These are phyloP conservation scores for Vanilla planifolia DNA, from an alignment of 106 monocot genomes.

Conservation along the genomic window DNA sequence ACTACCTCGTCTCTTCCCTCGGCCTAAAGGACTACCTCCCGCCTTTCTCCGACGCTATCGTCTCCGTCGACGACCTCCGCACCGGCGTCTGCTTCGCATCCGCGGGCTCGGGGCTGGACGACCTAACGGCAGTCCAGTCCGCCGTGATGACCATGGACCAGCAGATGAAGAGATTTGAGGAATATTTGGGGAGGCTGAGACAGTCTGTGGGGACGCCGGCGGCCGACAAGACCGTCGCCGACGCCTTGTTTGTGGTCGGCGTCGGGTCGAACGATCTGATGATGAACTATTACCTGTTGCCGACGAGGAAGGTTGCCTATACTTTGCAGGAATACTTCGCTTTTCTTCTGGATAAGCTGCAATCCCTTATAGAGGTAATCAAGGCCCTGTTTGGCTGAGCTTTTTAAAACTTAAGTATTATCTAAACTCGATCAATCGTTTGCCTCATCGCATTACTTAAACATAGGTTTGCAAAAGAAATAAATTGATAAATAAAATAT, in stretches of 20 bases:
- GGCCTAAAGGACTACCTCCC: conserved; percentile 3
- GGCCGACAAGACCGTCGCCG: conserved; percentile 2
- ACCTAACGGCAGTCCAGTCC: conserved; percentile 2
- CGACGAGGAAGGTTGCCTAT: conserved; percentile 5
- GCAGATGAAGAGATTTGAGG: conserved; percentile 13
- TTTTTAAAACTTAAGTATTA: too few relatives aligned
- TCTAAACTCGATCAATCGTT: not conserved
- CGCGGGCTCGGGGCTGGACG: conserved; percentile 12
- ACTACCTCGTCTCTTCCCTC: conserved; percentile 4
- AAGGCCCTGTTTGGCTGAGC: too few relatives aligned
- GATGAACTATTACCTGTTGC: conserved; percentile 18
- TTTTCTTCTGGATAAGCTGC: conserved; percentile 18
- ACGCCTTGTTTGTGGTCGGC: conserved; percentile 9
- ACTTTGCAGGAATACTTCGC: conserved; percentile 29
- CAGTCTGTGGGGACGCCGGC: conserved; percentile 2
- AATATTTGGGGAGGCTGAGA: conserved; percentile 12
- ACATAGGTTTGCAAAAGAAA: not conserved
- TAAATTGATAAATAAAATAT: too few relatives aligned
- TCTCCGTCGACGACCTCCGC: not conserved
- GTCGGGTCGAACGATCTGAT: conserved; percentile 19
- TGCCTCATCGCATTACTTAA: not conserved
- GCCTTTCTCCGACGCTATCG: not conserved
- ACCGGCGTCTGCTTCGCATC: conserved; percentile 20
- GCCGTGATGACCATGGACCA: not conserved
- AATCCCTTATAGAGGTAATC: conserved; percentile 25